Evolutionary conservation across 106 monocot species (phyloP).

Genomic region (Dendrobium huoshanense): DNA sequence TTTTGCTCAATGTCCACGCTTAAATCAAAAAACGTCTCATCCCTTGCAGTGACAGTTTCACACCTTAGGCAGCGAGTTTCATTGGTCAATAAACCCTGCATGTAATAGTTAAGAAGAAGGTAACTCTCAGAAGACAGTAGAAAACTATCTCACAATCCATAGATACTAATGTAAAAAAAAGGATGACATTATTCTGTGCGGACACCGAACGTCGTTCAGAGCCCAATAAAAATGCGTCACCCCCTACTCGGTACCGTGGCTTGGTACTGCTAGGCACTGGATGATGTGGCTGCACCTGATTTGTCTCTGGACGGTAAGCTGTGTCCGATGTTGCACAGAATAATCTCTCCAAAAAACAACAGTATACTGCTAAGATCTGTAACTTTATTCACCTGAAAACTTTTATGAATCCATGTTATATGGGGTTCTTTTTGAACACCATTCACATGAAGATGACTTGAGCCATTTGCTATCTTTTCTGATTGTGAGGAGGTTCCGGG

Average conservation of each 20-base stretch:
- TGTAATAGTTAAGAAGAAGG: not conserved
- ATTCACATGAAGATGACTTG: slow-evolving; percentile 20
- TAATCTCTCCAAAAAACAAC: too few species aligned
- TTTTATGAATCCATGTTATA: slow-evolving; percentile 42
- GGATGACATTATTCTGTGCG: too few species aligned
- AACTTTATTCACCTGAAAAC: slow-evolving; percentile 35
- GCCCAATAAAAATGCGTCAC: too few species aligned
- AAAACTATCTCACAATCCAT: not conserved
- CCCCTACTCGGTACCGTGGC: too few species aligned
- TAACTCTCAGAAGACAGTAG: not conserved
- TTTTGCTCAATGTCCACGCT: slow-evolving; percentile 64
- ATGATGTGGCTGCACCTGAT: too few species aligned
- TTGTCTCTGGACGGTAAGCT: too few species aligned
- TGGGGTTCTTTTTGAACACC: slow-evolving; percentile 32
- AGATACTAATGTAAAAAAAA: not conserved
- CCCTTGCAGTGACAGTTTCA: slow-evolving; percentile 62
- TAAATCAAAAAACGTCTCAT: slow-evolving; percentile 51
- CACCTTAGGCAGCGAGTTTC: slow-evolving; percentile 52
- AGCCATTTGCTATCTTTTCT: slow-evolving; percentile 35
- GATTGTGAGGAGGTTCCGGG: slow-evolving; percentile 20
- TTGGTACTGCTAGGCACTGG: too few species aligned
- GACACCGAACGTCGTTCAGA: too few species aligned
- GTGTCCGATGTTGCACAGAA: too few species aligned
- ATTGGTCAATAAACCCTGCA: slow-evolving; percentile 60
- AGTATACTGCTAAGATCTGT: not conserved